Evolutionary conservation across 179 eudicot species (phyloP).

Genomic region (Monotropa hypopitys): DNA sequence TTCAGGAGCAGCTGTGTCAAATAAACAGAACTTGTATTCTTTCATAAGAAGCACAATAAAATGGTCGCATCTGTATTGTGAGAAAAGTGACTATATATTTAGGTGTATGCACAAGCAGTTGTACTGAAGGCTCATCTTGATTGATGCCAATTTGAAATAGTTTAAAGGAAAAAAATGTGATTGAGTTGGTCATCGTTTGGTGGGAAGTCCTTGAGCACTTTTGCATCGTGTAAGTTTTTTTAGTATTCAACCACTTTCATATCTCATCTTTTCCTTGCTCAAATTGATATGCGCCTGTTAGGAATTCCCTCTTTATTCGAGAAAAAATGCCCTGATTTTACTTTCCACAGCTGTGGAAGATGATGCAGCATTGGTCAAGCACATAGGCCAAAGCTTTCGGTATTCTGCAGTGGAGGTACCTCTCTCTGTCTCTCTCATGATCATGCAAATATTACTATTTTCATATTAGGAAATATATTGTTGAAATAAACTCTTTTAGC

Average conservation of each 20-base stretch:
- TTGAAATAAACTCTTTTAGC: background rate
- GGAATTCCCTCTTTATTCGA: background rate
- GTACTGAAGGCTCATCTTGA: background rate
- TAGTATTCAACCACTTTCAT: background rate
- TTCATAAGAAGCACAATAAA: background rate
- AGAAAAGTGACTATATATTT: background rate
- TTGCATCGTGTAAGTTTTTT: background rate
- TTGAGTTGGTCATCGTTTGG: background rate
- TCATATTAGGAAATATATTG: background rate
- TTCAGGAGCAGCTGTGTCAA: background rate
- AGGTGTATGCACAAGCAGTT: background rate
- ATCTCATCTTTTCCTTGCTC: background rate
- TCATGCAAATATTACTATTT: background rate
- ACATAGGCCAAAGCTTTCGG: constrained; percentile 73
- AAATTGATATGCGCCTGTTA: background rate
- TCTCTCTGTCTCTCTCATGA: background rate
- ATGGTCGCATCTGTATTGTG: background rate
- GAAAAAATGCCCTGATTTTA: background rate
- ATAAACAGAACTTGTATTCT: background rate
- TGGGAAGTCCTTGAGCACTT: background rate
- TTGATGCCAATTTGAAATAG: background rate
- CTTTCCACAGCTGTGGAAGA: constrained; percentile 59
- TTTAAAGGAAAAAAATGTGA: background rate
- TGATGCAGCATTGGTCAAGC: constrained; percentile 62
- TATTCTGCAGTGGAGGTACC: constrained; percentile 68